Conservation (phyloP, 345 rosid species). For the Geranium brycei region DNA sequence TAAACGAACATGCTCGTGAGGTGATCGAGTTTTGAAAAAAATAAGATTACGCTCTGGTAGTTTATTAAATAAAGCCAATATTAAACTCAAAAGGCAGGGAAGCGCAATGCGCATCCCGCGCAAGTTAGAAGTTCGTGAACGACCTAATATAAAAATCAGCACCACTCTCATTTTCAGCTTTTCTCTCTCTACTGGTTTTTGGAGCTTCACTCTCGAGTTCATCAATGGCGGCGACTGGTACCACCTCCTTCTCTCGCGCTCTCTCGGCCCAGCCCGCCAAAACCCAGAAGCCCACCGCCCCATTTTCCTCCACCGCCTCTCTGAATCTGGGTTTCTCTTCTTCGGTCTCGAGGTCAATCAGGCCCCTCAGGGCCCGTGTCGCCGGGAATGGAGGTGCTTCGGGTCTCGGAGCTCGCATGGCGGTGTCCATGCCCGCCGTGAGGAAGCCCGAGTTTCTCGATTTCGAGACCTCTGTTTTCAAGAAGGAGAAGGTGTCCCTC, state of each 20-base stretch:
- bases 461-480: conserved; percentile 67
- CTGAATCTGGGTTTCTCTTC: conserved; percentile 26
- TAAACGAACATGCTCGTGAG: too few species aligned
- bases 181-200: too few species aligned
- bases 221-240: conserved; percentile 25
- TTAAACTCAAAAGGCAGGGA: too few species aligned
- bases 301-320: neutral
- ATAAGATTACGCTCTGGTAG: too few species aligned
- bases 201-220: neutral
- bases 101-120: too few species aligned
- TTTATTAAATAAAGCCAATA: too few species aligned
- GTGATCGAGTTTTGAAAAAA: too few species aligned
- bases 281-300: too few species aligned
- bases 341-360: conserved; percentile 13
- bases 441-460: conserved; percentile 29
- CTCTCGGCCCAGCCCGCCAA: conserved; percentile 1
- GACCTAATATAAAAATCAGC: too few species aligned
- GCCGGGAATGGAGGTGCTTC: conserved; percentile 15
- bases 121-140: too few species aligned
- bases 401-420: conserved; percentile 29
- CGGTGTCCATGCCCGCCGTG: conserved; percentile 32
- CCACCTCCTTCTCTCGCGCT: conserved; percentile 29
- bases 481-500: conserved; percentile 65
- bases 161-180: too few species aligned
- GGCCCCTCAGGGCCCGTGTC: conserved; percentile 18